Evolutionary conservation across 495 filamentous ascomycete species (phyloP).

Genomic region (Aspergillus saccharolyticus): DNA sequence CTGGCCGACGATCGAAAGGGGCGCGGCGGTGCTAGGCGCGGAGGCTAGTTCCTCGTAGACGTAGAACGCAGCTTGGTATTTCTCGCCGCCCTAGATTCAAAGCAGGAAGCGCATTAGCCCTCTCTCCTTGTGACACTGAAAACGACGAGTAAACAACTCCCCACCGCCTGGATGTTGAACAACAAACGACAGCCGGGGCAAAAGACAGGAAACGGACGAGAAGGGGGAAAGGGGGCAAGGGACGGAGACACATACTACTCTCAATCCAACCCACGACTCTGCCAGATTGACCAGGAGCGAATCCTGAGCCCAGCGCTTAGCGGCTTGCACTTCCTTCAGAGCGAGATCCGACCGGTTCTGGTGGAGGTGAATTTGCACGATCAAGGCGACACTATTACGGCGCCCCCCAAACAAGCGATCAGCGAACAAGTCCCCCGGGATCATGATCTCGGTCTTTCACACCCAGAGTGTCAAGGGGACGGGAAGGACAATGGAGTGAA

Average conservation of each 20-base stretch:
- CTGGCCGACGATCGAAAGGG: constrained; percentile 69
- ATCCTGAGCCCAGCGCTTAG: constrained; percentile 93
- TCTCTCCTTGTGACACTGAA: no score
- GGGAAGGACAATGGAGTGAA: not conserved
- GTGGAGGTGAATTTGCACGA: constrained; percentile 84
- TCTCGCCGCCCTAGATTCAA: constrained; percentile 71
- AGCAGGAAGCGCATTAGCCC: constrained; percentile 8
- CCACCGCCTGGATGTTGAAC: no score
- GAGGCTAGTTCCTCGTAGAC: constrained; percentile 96
- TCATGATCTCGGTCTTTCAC: no score
- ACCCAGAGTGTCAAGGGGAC: no score
- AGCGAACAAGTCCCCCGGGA: not conserved
- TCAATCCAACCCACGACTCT: constrained; percentile 89
- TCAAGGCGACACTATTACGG: constrained; percentile 55
- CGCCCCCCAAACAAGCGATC: not conserved
- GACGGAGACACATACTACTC: constrained; percentile 57
- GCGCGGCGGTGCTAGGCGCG: constrained; percentile 62
- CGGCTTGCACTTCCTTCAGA: constrained; percentile 80
- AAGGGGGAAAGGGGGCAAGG: not conserved
- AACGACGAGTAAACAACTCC: no score
- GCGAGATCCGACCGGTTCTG: constrained; percentile 90
- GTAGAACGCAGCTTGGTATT: constrained; percentile 96
- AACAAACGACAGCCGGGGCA: no score
- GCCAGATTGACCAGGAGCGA: constrained; percentile 89
- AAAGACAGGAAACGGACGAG: no score